These are phyloP conservation scores for Lactarius psammicola DNA, from an alignment of 768 basidiomycete genomes.

Conservation along the genomic window DNA sequence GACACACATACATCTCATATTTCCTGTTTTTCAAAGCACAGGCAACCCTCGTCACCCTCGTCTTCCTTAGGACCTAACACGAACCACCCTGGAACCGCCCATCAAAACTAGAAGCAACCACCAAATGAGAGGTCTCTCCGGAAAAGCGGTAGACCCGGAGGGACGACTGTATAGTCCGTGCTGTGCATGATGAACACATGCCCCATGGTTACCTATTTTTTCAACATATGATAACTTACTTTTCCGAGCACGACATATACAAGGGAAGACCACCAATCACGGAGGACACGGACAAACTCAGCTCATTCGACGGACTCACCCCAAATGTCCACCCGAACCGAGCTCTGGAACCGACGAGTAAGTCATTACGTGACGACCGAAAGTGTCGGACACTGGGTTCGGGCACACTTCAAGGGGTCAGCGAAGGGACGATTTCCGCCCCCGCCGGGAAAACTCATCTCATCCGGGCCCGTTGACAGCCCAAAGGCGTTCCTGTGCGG, in stretches of 20 bases:
- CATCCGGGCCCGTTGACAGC: too few relatives aligned
- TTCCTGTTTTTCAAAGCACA: too few relatives aligned
- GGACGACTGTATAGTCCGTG: background rate
- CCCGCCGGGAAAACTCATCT: too few relatives aligned
- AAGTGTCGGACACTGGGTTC: background rate
- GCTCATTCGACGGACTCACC: background rate
- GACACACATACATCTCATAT: too few relatives aligned
- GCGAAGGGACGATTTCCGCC: background rate
- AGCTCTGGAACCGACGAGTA: background rate
- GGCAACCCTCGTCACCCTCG: too few relatives aligned
- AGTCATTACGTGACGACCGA: background rate
- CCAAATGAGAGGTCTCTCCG: background rate
- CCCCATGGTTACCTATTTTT: background rate
- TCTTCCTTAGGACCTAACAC: too few relatives aligned
- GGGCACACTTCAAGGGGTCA: background rate
- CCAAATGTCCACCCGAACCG: background rate
- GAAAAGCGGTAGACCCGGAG: background rate
- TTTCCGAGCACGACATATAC: background rate
- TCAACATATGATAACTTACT: background rate
- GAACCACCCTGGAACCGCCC: too few relatives aligned
- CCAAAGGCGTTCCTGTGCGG: too few relatives aligned
- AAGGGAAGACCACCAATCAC: background rate
- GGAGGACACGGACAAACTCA: background rate
- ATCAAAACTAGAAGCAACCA: background rate
- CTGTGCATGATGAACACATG: background rate